Base-by-base conservation (phyloP, 1,139 yeast genomes). In the Yamadazyma buinensis region DNA sequence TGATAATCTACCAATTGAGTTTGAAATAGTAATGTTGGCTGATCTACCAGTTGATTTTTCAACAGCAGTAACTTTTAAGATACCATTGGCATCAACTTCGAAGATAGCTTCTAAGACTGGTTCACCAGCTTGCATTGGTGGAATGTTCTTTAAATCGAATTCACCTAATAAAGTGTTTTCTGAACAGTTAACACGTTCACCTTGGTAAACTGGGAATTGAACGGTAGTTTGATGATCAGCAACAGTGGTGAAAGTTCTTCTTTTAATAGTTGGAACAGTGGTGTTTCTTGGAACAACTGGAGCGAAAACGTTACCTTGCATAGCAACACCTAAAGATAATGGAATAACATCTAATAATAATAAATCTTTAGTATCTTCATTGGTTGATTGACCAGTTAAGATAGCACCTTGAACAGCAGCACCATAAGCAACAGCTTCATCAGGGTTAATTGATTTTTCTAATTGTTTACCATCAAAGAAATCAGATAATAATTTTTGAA, bases 21-120 rank as follows among this genome's bases (percentile, higher is more conserved):
- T 92, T 54, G 97, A 87, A 81, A 92, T 92, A 72, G 97, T 92
- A 66, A 92, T 92, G 95, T 92, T 92, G 64, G 97, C 95, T 54
- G 97, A 81, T 75, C 95, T 88, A 72, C 98, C 98, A 55, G 98
- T 92, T 51, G 97, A 87, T 78, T 92, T 92, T 80, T 92, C 98
- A 62, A 88, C 85, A 58, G 98, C 98, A 60, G 98, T 90, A 62
- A 92, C 98, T 90, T 92, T 92, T 72, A 92, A 75, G 63, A 88
- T 88, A 71, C 97, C 97, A 60, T 87, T 87, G 47, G 96, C 95
- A 62, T 88, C 97, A 54, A 88, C 73, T 54, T 87, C 95, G 58
- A 88, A 88, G 43, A 95, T 87, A 51, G 90, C 95, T 73, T 88
- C 97, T 55, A 88, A 86, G 72, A 88, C 96, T 55, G 97, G 96